A percentile compares a stretch with the other conserved stretches of the same genome.
Evolutionary conservation across 768 basidiomycete genomes (phyloP).

Genomic region (Kwoniella botswanensis): DNA sequence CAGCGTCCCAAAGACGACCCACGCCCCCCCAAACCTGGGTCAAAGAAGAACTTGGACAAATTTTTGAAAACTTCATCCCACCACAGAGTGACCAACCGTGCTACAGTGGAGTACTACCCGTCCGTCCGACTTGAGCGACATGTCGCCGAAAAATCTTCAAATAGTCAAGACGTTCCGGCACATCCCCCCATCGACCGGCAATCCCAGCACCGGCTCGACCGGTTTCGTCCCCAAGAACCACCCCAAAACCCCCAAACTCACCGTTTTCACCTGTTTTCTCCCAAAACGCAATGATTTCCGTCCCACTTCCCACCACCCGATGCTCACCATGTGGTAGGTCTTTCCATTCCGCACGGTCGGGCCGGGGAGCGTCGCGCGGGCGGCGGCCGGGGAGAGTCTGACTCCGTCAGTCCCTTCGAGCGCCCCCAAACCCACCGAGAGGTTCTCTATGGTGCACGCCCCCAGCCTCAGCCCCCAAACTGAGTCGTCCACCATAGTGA

Average conservation of each 20-base stretch:
- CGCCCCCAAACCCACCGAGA: not conserved
- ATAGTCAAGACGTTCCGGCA: not conserved
- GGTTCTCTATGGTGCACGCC: not conserved
- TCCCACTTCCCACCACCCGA: not conserved
- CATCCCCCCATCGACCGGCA: not conserved
- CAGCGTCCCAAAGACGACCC: slow-evolving; percentile 67
- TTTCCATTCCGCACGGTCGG: slow-evolving; percentile 5
- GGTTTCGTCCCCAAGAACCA: not conserved
- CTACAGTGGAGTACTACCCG: slow-evolving; percentile 14
- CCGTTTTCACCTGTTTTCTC: slow-evolving; percentile 1
- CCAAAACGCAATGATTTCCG: slow-evolving; percentile 11
- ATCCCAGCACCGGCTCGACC: not conserved
- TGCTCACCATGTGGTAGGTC: not conserved
- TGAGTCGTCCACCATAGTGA: not conserved
- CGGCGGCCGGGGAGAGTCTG: not conserved
- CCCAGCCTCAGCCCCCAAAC: not conserved
- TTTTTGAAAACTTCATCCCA: slow-evolving; percentile 1
- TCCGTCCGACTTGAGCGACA: not conserved
- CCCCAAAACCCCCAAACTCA: not conserved
- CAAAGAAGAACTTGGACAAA: slow-evolving; percentile 58
- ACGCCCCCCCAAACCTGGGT: slow-evolving; percentile 73
- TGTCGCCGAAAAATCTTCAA: not conserved
- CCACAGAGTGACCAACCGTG: not conserved
- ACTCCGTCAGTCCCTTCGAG: no score
- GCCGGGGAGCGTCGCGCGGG: slow-evolving; percentile 8